Conservation (phyloP, 768 basidiomycete genomes). For the Cubamyces lactineus region DNA sequence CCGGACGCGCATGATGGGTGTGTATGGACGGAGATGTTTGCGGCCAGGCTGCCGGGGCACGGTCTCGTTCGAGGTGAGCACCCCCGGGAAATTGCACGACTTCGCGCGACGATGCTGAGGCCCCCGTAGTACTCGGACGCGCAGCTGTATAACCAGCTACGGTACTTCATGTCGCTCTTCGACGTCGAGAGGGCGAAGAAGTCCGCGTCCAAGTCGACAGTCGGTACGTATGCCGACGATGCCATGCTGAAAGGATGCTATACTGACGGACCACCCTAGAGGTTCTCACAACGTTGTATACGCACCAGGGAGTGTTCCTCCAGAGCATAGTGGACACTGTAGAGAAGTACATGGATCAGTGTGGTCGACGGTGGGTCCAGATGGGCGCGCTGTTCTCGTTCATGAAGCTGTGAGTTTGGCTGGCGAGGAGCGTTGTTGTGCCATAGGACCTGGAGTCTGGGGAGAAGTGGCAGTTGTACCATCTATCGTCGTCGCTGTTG, state of each 20-base stretch:
- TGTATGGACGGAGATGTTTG: slow-evolving; percentile 85
- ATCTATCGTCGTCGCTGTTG: slow-evolving; percentile 12
- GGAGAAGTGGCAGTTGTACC: not conserved
- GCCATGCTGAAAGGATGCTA: not conserved
- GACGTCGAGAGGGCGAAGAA: slow-evolving; percentile 65
- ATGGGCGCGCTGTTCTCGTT: slow-evolving; percentile 79
- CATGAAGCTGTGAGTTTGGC: slow-evolving; percentile 57
- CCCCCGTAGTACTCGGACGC: slow-evolving; percentile 77
- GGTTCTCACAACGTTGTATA: slow-evolving; percentile 52
- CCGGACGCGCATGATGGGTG: slow-evolving; percentile 91
- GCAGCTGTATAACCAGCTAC: slow-evolving; percentile 86
- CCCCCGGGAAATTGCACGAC: not conserved
- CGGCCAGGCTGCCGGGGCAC: slow-evolving; percentile 67
- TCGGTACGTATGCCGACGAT: slow-evolving; percentile 38
- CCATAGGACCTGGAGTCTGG: not conserved
- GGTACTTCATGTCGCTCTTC: slow-evolving; percentile 83
- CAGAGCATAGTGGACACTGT: slow-evolving; percentile 57
- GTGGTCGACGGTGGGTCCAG: slow-evolving; percentile 90
- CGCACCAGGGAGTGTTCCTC: slow-evolving; percentile 56
- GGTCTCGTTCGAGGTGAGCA: slow-evolving; percentile 76
- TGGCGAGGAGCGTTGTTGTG: not conserved
- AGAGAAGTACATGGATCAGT: slow-evolving; percentile 81
- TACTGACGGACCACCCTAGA: slow-evolving; percentile 43
- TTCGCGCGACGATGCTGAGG: slow-evolving; percentile 1
- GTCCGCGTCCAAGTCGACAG: slow-evolving; percentile 46